Conservation (phyloP, 2,329 filamentous ascomycete genomes). For the Epichloe gansuensis region DNA sequence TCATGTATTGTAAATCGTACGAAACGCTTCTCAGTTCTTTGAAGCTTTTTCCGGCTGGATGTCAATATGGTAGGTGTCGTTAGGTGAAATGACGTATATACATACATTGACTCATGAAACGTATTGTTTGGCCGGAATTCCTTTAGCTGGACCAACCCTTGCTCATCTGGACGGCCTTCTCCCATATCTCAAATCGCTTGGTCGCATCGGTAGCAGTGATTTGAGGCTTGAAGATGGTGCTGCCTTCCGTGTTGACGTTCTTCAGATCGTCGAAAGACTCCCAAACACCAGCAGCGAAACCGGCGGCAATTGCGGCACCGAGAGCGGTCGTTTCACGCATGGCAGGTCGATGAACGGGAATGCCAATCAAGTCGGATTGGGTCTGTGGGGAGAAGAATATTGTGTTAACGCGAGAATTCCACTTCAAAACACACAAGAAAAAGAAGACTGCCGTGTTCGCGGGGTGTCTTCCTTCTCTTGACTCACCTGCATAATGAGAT, state of each 20-base stretch:
- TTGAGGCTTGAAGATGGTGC: slow-evolving; percentile 54
- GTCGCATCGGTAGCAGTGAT: slow-evolving; percentile 46
- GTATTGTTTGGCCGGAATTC: not conserved
- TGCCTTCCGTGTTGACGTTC: slow-evolving; percentile 56
- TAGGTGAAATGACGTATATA: not conserved
- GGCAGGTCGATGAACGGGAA: slow-evolving; percentile 62
- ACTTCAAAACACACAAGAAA: not conserved
- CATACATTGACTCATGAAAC: slow-evolving; percentile 1
- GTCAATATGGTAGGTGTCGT: too few relatives aligned
- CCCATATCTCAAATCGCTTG: slow-evolving; percentile 58
- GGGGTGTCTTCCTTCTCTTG: not conserved
- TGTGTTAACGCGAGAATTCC: not conserved
- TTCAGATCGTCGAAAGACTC: slow-evolving; percentile 59
- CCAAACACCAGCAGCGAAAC: slow-evolving; percentile 65
- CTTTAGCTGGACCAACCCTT: slow-evolving; percentile 48
- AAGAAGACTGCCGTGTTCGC: not conserved
- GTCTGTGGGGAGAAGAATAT: slow-evolving; percentile 31
- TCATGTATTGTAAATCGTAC: too few relatives aligned
- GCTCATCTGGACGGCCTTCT: slow-evolving; percentile 67
- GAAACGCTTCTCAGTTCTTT: too few relatives aligned
- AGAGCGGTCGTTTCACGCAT: slow-evolving; percentile 79
- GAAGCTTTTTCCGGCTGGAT: too few relatives aligned
- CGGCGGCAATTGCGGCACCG: slow-evolving; percentile 70
- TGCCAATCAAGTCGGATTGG: slow-evolving; percentile 68
- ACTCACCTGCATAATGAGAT: slow-evolving; percentile 59